phyloP scores from a whole-genome alignment of 768 basidiomycete species.

The Suillus bovinus region DNA sequence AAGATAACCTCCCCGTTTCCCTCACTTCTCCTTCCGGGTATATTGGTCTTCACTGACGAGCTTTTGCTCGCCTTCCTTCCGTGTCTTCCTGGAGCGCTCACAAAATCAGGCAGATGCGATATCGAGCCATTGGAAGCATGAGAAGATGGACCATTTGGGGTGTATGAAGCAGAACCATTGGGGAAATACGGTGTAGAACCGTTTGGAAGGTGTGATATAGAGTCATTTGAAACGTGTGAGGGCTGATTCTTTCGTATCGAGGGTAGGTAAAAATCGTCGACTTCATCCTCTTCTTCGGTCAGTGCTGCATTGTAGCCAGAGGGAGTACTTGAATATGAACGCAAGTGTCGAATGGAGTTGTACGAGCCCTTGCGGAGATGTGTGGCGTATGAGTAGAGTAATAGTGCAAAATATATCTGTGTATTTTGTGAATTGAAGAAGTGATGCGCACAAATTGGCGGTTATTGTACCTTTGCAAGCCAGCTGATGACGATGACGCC shows the following conservation, averaged over 20 bases:
- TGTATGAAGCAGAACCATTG: not conserved
- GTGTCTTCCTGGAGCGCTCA: constrained; percentile 48
- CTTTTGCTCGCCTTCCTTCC: constrained; percentile 28
- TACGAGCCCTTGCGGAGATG: constrained; percentile 94
- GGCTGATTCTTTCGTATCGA: constrained; percentile 49
- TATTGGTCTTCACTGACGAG: constrained; percentile 29
- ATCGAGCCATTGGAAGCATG: constrained; percentile 37
- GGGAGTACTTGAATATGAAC: constrained; percentile 19
- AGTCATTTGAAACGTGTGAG: not conserved
- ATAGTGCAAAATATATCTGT: constrained; percentile 89
- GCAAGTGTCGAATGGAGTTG: constrained; percentile 62
- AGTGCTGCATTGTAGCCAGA: constrained; percentile 29
- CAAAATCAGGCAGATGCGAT: constrained; percentile 64
- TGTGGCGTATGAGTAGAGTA: constrained; percentile 90
- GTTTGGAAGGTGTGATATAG: constrained; percentile 4
- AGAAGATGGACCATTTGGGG: not conserved
- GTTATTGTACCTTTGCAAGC: constrained; percentile 77
- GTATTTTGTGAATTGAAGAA: not conserved
- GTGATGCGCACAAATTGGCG: not conserved
- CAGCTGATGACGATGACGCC: constrained; percentile 80
- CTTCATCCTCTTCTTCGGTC: constrained; percentile 61
- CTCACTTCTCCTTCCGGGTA: constrained; percentile 39
- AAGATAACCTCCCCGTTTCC: constrained; percentile 59
- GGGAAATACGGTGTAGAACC: constrained; percentile 2
- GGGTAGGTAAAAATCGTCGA: constrained; percentile 68